phyloP scores from a whole-genome alignment of 2,329 filamentous ascomycete species.

The Cercospora citrullina region DNA sequence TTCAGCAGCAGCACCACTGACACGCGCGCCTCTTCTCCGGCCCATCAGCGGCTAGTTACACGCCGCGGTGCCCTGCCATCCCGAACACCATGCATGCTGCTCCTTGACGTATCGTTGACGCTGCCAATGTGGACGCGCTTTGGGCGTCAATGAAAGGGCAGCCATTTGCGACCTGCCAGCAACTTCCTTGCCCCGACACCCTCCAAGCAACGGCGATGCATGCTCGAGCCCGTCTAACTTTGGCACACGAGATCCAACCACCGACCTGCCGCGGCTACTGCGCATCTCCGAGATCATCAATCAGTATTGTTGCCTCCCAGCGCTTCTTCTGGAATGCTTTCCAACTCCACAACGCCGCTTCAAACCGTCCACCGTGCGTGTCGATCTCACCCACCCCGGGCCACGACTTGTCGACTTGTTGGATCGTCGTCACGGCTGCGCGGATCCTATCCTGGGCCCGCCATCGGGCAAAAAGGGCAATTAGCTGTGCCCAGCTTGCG shows the following conservation, averaged over 20 bases:
- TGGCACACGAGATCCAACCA: background rate
- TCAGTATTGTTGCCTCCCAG: background rate
- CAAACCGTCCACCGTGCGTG: background rate
- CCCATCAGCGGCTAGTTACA: background rate
- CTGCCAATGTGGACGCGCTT: background rate
- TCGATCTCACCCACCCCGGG: background rate
- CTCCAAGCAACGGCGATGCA: background rate
- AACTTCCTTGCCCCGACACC: background rate
- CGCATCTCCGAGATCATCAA: background rate
- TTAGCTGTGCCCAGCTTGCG: background rate
- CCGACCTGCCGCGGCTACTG: background rate
- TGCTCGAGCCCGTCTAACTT: background rate
- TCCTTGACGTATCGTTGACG: background rate
- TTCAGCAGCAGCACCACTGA: background rate
- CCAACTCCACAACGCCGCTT: background rate
- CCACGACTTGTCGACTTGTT: conserved; percentile 9
- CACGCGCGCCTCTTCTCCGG: background rate
- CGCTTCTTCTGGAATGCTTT: background rate
- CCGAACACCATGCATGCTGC: background rate
- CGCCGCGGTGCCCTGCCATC: background rate
- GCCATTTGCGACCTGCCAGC: background rate
- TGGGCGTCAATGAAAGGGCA: background rate
- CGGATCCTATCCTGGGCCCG: conserved; percentile 3
- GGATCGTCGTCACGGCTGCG: background rate
- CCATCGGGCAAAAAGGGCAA: background rate